Percentiles rank a stretch among this genome's conserved stretches.
Conservation (phyloP, 192 early-diverging fungal species). For the Coemansia sp. region DNA sequence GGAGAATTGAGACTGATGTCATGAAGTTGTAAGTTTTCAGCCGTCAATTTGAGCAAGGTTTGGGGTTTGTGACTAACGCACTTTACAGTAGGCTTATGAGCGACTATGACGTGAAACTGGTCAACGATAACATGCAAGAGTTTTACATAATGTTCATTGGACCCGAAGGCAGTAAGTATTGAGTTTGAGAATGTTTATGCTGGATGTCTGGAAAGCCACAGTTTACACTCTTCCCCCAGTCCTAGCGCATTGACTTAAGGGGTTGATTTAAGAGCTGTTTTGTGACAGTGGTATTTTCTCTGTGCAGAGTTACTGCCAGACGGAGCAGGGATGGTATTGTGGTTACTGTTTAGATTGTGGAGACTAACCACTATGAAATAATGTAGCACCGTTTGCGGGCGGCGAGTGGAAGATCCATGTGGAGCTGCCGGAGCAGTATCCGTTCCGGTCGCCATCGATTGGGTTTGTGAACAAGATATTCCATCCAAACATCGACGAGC, state of each 20-base stretch:
- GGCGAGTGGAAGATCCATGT: conserved; percentile 98
- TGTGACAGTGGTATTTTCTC: not conserved
- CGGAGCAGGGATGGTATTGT: not conserved
- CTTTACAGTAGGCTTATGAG: conserved; percentile 81
- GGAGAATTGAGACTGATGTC: conserved; percentile 97
- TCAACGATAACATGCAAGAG: conserved; percentile 99
- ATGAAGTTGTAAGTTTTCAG: conserved; percentile 87
- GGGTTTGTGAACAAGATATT: conserved; percentile 99
- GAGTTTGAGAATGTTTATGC: not conserved
- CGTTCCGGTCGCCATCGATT: conserved; percentile 98
- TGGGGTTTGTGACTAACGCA: conserved; percentile 77
- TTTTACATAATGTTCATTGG: conserved; percentile 93
- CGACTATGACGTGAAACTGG: conserved; percentile 97
- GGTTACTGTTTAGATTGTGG: not conserved
- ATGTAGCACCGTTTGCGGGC: conserved; percentile 85
- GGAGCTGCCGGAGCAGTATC: conserved; percentile 98
- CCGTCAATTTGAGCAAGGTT: too few species aligned
- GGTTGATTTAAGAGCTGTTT: too few species aligned
- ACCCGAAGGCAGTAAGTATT: conserved; percentile 84
- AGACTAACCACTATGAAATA: not conserved
- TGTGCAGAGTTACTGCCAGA: not conserved
- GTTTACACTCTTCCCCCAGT: not conserved
- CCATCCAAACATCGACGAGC: conserved; percentile 99
- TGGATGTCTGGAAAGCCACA: not conserved
- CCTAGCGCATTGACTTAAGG: not conserved